Base-by-base conservation (phyloP, 106 monocot species). In the Apostasia ramifera region DNA sequence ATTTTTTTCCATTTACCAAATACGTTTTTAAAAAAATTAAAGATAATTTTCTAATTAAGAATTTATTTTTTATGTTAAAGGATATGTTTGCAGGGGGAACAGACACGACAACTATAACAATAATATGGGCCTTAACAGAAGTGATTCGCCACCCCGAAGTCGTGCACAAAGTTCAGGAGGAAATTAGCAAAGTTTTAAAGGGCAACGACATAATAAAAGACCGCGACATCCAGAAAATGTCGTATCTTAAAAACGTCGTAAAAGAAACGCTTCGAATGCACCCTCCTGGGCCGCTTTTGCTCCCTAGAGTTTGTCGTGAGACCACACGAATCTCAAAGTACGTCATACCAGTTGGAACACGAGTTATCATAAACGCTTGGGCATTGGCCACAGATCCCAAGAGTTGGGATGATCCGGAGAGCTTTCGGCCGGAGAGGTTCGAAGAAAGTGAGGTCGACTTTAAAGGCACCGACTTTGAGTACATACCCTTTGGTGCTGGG, bases 371-470 rank as follows among this genome's bases (percentile, higher is more conserved):
- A 6, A 62, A 62, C 13, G 62, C 12, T 1, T 62, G 62, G 62
- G 42, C 62, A 12, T 44, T 62, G 12, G 44, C 13, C 13, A 62
- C 44, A n/a, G 62, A 62, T n/a, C 62, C 62, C 5, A 44, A 44
- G 2, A 13, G 44, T 62, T 62, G 62, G 62, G 44, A 62, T 9
- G 62, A 62, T 45, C 62, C 62, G 5, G 62, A 62, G 62, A 44
- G 1, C 11, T 62, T 62, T 13, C 44, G 11, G 11, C 62, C 44
- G 8, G 62, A 62, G 13, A 43, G 44, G 38, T 62, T 62, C 4
- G 11, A 11, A 12, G 42, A 10, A 9, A 61, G 7, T 2, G 11
- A 40, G 12, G 0, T 12, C 0, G 61, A 61, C 43, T 61, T 42
- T 1, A 8, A 38, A 62, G 44, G 5, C 3, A 12, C 0, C 8